Evolutionary conservation across 352 stramenopile species (phyloP), one percentile per base, ranked within the genome.

Genomic region (Elongisporangium senticosum): DNA sequence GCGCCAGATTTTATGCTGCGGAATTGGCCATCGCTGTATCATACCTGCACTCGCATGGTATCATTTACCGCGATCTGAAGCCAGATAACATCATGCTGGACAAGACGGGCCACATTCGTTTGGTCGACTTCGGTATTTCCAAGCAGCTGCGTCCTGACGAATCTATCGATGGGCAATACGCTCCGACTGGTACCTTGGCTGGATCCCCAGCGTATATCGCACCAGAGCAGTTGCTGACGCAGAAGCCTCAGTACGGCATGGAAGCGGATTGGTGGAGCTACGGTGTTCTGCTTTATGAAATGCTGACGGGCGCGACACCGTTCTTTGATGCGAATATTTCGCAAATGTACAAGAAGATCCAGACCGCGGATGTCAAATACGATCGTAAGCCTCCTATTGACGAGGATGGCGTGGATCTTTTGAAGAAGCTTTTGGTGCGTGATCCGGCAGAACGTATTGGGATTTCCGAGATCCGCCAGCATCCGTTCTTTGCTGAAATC

Each of bases 241-340:
- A 93, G 61, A 90, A 91, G 67, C 83, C 86, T 21, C 75, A 89
- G 64, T 95, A 96, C 65, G 84, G 83, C 39, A 90, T 90, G 75
- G 80, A 82, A 37, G 88, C 87, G 19, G 89, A 97, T 65, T 97
- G 89, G 89, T 97, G 89, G 89, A 95, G 86, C 58, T 92, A 96
- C 51, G 89, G 89, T 49, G 84, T 97, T 17, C 61, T 97, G 17
- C 52, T 97, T 19, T 97, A 94, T 55, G 89, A 97, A 65, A 91
- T 97, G 77, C 67, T 96, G 22, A 93, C 83, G 7, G 90, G 90
- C 15, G 75, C 67, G 50, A 96, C 89, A 58, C 90, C 90, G 53
- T 97, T 97, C 66, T 79, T 93, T 51, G 82, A 95, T 65, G 60
- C 72, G 7, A 91, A 94, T 58, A 85, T 92, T 17, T 91, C 86